Evolutionary conservation across 163 green algal genomes (phyloP), one percentile per base, ranked within the genome.

Genomic region (Prototheca cutis): DNA sequence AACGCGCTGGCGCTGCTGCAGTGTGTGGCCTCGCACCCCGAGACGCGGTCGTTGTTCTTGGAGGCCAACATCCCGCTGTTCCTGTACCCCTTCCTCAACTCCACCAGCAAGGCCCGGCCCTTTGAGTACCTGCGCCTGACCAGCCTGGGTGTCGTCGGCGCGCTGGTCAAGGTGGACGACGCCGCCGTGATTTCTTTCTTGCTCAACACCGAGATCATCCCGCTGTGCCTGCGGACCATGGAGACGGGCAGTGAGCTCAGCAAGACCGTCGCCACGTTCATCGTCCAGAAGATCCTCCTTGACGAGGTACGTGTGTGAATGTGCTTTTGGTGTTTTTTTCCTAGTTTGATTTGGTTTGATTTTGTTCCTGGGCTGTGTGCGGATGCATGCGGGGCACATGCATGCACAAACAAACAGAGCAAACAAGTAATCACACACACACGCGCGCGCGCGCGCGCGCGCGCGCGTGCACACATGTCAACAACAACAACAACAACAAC

Each of bases 171-270:
- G 83, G 89, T 97, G 18, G 91, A 97, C 64, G 89, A 97, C 77
- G 93, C 91, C 2, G 88, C 97, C 58, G 93, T 99, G 2, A 98
- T 98, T 70, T 97, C 96, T 73, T 99, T 99, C 71, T 79, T 99
- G 55, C 78, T 99, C 32, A 90, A 82, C 23, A 98, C 91, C 2
- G 93, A 99, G 70, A 98, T 99, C 71, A 99, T 99, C 61, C 92
- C 92, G 6, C 76, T 99, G 27, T 99, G 92, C 72, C 68, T 99
- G 66, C 82, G 90, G 36, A 99, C 92, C 49, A 99, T 99, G 92
- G 92, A 99, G 79, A 95, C 95, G 66, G 92, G 92, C 56, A 93
- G 74, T 32, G 92, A 99, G 83, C 84, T 99, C 60, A 96, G 87
- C 65, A 98, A 98, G 62, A 99, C 92, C 6, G 92, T 97, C 24